Evolutionary conservation across 345 rosid species (phyloP), one percentile per base, ranked within the genome.

Genomic region (Populus davidiana): DNA sequence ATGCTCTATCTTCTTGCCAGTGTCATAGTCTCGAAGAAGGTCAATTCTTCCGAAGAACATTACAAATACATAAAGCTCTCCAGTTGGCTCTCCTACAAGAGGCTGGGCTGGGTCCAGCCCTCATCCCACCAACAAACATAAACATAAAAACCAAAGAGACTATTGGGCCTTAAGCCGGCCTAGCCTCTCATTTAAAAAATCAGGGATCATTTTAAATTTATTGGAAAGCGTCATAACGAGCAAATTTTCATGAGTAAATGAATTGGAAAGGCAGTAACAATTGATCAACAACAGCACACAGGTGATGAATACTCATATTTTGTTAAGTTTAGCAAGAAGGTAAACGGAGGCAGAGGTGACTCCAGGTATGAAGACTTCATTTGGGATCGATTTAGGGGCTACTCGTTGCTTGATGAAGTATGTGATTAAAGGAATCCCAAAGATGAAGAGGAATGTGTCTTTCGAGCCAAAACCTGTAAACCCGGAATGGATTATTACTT

Each of bases 1-100:
- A 27, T 1, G 96, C 83, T 94, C 99, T 8, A 93, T 89, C 82
- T 93, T 93, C 85, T 94, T 94, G 91, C 92, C 91, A 64, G 93
- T 94, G 80, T 94, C 97, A 27, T 27, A 94, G 85, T 94, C 97
- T 69, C 90, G 97, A 83, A 93, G 97, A 18, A 93, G 91, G 89
- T 95, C 98, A 6, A 95, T 95, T 41, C 91, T 90, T 2, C 96
- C 98, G 62, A 95, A 93, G 79, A 91, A 90, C 91, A 91, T 90
- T 29, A 91, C 78, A 13, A 91, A 95, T 74, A 93, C 97, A 23
- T 93, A 93, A 77, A 69, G 86, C 82, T 93, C 98, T 54, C 94
- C 95, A 0, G 96, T 91, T 33, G 91, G 89, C 56, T 90, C 95
- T 65, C 95, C 99, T 1, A 91, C 86, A 4, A 91, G 92, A 79